These are phyloP conservation scores for Dioszegia crocea DNA, from an alignment of 768 basidiomycete species.

Conservation along the genomic window DNA sequence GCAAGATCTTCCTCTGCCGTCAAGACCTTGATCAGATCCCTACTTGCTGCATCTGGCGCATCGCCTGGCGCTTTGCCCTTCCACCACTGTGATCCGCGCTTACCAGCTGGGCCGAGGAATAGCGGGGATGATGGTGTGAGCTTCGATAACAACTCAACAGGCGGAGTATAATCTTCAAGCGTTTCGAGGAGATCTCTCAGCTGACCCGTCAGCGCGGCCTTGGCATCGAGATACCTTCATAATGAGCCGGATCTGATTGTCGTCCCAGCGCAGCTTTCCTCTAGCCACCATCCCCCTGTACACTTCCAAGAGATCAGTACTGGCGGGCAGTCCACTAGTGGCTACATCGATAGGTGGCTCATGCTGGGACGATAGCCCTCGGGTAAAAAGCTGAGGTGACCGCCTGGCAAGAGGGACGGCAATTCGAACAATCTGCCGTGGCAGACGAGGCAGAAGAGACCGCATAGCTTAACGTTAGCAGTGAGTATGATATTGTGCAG, in stretches of 20 bases:
- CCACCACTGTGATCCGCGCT: constrained; percentile 14
- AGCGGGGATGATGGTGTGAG: constrained; percentile 36
- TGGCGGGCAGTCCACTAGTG: not conserved
- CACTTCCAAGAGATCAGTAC: constrained; percentile 54
- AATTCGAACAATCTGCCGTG: no score
- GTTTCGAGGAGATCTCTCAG: constrained; percentile 56
- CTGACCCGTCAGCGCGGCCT: constrained; percentile 42
- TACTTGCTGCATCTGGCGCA: constrained; percentile 11
- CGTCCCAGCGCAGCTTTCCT: constrained; percentile 56
- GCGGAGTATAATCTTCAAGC: constrained; percentile 57
- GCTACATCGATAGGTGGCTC: not conserved
- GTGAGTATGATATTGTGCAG: no score
- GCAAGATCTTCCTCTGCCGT: constrained; percentile 58
- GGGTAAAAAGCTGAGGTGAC: not conserved
- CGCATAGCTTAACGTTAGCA: no score
- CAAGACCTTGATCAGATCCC: constrained; percentile 52
- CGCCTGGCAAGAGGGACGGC: no score
- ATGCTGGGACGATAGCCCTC: not conserved
- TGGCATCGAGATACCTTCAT: constrained; percentile 53
- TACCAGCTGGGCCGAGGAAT: constrained; percentile 3
- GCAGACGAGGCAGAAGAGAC: no score
- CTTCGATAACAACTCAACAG: constrained; percentile 51
- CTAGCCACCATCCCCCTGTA: constrained; percentile 56
- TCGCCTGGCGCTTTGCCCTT: constrained; percentile 22
- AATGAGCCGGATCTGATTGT: constrained; percentile 57